Percentiles rank a stretch among this genome's conserved stretches.
phyloP scores from a whole-genome alignment of 768 basidiomycete genomes.

The Termitomyces sp. region DNA sequence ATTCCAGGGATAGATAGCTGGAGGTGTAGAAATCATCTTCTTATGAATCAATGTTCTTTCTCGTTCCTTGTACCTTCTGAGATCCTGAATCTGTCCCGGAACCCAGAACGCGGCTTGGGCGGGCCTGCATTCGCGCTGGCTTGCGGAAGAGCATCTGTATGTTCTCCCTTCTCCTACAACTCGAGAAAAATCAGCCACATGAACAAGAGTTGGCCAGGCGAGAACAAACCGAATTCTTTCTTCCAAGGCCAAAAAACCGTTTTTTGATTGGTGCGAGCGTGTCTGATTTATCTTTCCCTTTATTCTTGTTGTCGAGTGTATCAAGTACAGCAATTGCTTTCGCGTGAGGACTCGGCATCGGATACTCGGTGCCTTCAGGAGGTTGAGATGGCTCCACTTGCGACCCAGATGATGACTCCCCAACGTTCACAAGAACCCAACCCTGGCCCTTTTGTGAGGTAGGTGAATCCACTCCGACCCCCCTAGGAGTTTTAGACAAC shows the following conservation, averaged over 20 bases:
- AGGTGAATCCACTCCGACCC: not conserved
- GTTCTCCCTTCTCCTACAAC: not conserved
- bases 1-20: not conserved
- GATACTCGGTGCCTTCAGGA: not conserved
- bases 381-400: not conserved
- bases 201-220: not conserved
- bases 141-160: not conserved
- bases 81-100: slow-evolving; percentile 31
- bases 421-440: slow-evolving; percentile 67
- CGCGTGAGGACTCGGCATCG: slow-evolving; percentile 31
- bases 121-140: not conserved
- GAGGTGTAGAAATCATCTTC: not conserved
- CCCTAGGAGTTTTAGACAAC: slow-evolving; percentile 5
- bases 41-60: slow-evolving; percentile 26
- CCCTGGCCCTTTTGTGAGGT: slow-evolving; percentile 41
- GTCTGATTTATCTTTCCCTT: slow-evolving; percentile 23
- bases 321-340: slow-evolving; percentile 64
- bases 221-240: slow-evolving; percentile 35
- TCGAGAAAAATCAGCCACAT: not conserved
- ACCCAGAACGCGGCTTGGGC: slow-evolving; percentile 21
- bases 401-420: slow-evolving; percentile 24
- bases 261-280: slow-evolving; percentile 12
- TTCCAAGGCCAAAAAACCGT: slow-evolving; percentile 35
- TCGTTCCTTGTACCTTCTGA: slow-evolving; percentile 33
- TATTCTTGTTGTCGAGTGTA: slow-evolving; percentile 47